Percentiles rank a stretch among this genome's conserved stretches.
Conservation (phyloP, 495 filamentous ascomycete species). For the Jackrogersella minutella region DNA sequence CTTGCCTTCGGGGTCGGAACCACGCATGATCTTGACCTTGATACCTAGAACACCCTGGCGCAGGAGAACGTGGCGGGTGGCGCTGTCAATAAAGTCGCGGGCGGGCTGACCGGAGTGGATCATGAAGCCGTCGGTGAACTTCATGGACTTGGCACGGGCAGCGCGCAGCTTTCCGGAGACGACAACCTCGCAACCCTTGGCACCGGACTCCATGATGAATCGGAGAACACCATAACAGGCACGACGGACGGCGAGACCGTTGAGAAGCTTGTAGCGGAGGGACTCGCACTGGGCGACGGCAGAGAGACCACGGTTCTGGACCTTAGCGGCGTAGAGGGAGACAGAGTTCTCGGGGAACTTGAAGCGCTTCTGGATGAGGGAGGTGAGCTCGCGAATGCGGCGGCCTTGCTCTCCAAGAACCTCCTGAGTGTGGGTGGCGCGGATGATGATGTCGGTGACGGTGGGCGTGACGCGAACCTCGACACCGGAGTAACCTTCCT, state of each 20-base stretch:
- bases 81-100: constrained; percentile 98
- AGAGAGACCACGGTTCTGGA: constrained; percentile 99
- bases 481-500: constrained; percentile 99
- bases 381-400: constrained; percentile 99
- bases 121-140: constrained; percentile 99
- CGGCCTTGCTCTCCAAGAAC: constrained; percentile 99
- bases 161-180: constrained; percentile 98
- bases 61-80: constrained; percentile 98
- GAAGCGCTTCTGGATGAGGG: constrained; percentile 99
- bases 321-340: constrained; percentile 99
- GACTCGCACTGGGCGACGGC: constrained; percentile 99
- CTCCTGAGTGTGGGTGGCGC: constrained; percentile 99
- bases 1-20: constrained; percentile 99
- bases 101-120: constrained; percentile 99
- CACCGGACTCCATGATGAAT: constrained; percentile 99
- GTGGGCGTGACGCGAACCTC: constrained; percentile 99
- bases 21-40: constrained; percentile 99
- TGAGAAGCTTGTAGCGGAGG: constrained; percentile 98
- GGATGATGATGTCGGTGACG: constrained; percentile 99
- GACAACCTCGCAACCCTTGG: constrained; percentile 99
- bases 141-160: constrained; percentile 99
- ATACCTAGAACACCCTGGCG: constrained; percentile 99
- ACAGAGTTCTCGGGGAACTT: constrained; percentile 99
- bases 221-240: constrained; percentile 99
- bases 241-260: constrained; percentile 95